A percentile compares a stretch with the other conserved stretches of the same genome.
phyloP scores from a whole-genome alignment of 2,329 filamentous ascomycete genomes.

The Scedosporium minutisporum region DNA sequence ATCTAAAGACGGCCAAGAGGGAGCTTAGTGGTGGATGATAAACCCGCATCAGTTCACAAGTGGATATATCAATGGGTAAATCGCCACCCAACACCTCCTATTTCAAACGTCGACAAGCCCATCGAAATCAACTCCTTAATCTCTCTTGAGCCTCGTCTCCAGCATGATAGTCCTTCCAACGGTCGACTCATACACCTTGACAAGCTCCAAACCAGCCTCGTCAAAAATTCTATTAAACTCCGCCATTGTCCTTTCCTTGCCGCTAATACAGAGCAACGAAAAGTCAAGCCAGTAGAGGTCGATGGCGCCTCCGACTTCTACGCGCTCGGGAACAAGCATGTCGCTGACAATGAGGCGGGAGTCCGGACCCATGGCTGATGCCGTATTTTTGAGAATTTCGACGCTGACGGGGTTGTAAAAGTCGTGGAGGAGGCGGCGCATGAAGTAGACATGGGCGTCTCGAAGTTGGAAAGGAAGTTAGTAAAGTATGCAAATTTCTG shows the following conservation, averaged over 20 bases:
- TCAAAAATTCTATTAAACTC: conserved; percentile 22
- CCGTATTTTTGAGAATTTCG: conserved; percentile 21
- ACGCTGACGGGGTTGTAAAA: conserved; percentile 20
- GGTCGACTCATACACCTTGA: conserved; percentile 20
- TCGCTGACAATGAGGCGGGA: conserved; percentile 25
- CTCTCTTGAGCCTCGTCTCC: conserved; percentile 17
- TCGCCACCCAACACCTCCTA: too few relatives aligned
- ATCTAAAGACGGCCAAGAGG: too few relatives aligned
- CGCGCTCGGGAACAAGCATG: conserved; percentile 22
- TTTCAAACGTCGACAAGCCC: too few relatives aligned
- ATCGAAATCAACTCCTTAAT: background rate
- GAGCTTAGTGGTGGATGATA: too few relatives aligned
- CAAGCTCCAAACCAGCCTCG: conserved; percentile 20
- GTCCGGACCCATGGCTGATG: conserved; percentile 20
- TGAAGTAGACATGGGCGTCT: conserved; percentile 24
- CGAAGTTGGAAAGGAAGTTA: conserved; percentile 9
- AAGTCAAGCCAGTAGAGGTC: conserved; percentile 23
- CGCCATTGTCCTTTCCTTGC: conserved; percentile 21
- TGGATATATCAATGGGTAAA: too few relatives aligned
- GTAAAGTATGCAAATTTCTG: conserved; percentile 13
- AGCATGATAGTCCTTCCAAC: conserved; percentile 22
- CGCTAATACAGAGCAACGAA: conserved; percentile 19
- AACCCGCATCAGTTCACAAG: too few relatives aligned
- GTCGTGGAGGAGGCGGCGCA: conserved; percentile 22
- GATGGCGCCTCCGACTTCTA: conserved; percentile 15